Evolutionary conservation across 1,284 basidiomycete species (phyloP).

Genomic region (Cryptococcus wingfieldii): DNA sequence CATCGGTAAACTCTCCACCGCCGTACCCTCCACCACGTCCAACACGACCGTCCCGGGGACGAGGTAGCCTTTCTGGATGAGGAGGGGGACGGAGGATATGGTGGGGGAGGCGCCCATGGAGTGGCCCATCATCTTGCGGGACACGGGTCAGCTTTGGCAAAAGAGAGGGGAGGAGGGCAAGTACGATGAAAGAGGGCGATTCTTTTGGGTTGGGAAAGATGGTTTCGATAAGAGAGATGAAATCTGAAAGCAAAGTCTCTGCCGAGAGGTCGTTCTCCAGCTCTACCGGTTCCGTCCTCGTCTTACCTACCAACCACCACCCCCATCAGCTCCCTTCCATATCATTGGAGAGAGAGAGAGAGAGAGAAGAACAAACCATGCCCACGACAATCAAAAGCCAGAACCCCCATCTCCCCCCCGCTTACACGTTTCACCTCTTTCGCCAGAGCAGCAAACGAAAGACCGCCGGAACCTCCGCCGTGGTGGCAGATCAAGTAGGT

Average conservation of each 20-base stretch:
- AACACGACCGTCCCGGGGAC: slow-evolving; percentile 81
- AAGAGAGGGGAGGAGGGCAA: slow-evolving; percentile 6
- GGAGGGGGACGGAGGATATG: slow-evolving; percentile 62
- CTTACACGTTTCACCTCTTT: slow-evolving; percentile 64
- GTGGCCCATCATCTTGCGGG: slow-evolving; percentile 75
- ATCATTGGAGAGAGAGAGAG: no score
- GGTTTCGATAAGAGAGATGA: slow-evolving; percentile 62
- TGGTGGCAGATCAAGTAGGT: slow-evolving; percentile 87
- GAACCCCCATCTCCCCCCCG: slow-evolving; percentile 71
- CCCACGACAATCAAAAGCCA: slow-evolving; percentile 77
- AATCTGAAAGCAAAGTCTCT: slow-evolving; percentile 64
- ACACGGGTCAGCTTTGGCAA: background rate
- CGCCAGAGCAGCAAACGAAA: slow-evolving; percentile 85
- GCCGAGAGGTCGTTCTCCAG: slow-evolving; percentile 67
- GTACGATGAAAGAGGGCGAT: slow-evolving; percentile 71
- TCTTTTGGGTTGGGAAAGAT: slow-evolving; percentile 62
- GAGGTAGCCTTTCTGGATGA: slow-evolving; percentile 65
- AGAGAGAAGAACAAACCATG: slow-evolving; percentile 63
- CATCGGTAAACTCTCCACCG: slow-evolving; percentile 80
- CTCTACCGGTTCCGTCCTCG: slow-evolving; percentile 31
- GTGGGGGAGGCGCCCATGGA: slow-evolving; percentile 89
- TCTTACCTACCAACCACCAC: slow-evolving; percentile 57
- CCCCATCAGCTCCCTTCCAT: background rate
- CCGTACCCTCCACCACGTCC: slow-evolving; percentile 97
- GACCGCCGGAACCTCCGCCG: slow-evolving; percentile 83